Conservation (phyloP, 176 grass and related monocot genomes). For the Oryza punctata region DNA sequence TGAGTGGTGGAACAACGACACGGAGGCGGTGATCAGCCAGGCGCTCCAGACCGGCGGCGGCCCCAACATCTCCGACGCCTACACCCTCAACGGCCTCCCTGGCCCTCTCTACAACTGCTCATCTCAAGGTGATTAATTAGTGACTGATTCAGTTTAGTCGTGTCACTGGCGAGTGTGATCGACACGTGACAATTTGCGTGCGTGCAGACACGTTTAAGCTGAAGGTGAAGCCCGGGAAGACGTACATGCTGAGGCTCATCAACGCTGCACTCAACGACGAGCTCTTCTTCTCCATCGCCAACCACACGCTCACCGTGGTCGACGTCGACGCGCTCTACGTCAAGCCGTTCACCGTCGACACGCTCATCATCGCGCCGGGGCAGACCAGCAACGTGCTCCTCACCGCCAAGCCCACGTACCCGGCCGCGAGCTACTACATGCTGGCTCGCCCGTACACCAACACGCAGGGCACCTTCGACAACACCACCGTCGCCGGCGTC, state of each 20-base stretch:
- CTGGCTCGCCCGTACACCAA: slow-evolving; percentile 59
- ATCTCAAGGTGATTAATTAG: slow-evolving; percentile 4
- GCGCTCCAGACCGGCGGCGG: slow-evolving; percentile 34
- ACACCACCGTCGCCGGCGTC: slow-evolving; percentile 76
- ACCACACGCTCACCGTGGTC: slow-evolving; percentile 76
- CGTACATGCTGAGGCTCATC: slow-evolving; percentile 79
- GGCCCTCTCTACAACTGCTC: slow-evolving; percentile 46
- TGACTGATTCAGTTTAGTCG: too few species aligned
- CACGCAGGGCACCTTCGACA: slow-evolving; percentile 71
- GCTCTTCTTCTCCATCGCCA: slow-evolving; percentile 82
- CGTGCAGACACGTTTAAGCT: slow-evolving; percentile 58
- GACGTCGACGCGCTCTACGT: slow-evolving; percentile 80
- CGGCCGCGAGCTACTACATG: slow-evolving; percentile 60
- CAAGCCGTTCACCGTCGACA: slow-evolving; percentile 65
- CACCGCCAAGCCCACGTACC: slow-evolving; percentile 27
- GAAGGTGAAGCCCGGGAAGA: slow-evolving; percentile 64
- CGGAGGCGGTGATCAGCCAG: slow-evolving; percentile 25
- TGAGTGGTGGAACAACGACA: slow-evolving; percentile 46
- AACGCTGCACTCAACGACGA: slow-evolving; percentile 89
- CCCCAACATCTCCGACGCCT: slow-evolving; percentile 32
- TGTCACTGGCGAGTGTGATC: too few species aligned
- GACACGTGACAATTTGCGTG: neutral
- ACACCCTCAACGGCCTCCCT: slow-evolving; percentile 55
- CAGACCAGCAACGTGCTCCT: slow-evolving; percentile 81
- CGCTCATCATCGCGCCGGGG: slow-evolving; percentile 62